Evolutionary conservation across 805 yeast species (phyloP), one percentile per base, ranked within the genome.

Genomic region (Zygoascus tannicola): DNA sequence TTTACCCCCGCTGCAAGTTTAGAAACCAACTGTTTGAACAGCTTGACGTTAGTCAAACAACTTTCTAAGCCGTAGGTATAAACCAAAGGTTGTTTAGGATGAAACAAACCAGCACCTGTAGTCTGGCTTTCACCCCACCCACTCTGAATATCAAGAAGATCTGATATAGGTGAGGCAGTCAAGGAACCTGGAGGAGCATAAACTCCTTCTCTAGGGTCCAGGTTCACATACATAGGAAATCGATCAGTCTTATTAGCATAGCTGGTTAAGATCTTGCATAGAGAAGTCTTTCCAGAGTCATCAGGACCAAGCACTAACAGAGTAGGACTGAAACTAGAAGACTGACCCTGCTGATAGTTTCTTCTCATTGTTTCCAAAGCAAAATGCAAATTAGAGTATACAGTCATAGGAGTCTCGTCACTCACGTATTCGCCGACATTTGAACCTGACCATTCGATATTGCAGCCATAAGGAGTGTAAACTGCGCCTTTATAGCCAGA

Each of bases 21-120:
- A 1, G 74, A 57, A 1, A 77, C 50, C 35, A 69, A 67, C 40
- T 68, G 64, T 48, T 72, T 69, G 64, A 75, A 86, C 42, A 72
- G 68, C 35, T 70, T 72, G 35, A 72, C 58, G 58, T 86, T 86
- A 10, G 76, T 80, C 1, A 63, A 52, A 10, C 76, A 69, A 32
- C 67, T 63, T 40, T 80, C 84, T 43, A 80, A 70, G 0, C 97
- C 98, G 62, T 70, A 86, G 55, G 74, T 79, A 55, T 82, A 80
- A 5, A 83, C 90, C n/a, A 82, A 60, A 0, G 97, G 97, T 60
- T 85, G 94, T 59, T 85, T 85, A n/a, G 85, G 84, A 59, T 84
- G 88, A 1, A 60, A 50, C 4, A 54, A 50, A 2, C 68, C 55
- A 1, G 70, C 70, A 1, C 69, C 66, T 50, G 81, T 78, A 48